Conservation (phyloP, 2,329 filamentous ascomycete genomes). For the Talaromyces sp. region DNA sequence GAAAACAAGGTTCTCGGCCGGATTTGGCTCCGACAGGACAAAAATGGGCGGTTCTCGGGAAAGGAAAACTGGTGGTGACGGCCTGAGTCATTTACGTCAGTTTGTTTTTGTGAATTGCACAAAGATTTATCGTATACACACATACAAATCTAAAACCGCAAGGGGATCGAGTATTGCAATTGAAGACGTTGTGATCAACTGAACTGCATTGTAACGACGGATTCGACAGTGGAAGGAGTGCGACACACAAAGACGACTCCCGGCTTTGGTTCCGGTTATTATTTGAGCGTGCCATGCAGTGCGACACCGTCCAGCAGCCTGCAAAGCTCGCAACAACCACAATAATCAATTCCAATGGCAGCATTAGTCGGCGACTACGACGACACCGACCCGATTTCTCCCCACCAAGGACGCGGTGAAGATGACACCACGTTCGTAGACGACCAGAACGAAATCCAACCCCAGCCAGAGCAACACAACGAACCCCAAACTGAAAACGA, state of each 20-base stretch:
- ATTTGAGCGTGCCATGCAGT: neutral
- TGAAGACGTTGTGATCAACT: neutral
- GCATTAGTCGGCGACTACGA: neutral
- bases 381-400: neutral
- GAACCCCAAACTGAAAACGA: neutral
- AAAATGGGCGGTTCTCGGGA: neutral
- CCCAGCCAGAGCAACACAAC: neutral
- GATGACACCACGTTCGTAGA: neutral
- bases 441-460: neutral
- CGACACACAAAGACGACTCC: neutral
- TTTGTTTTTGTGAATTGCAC: neutral
- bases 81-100: neutral
- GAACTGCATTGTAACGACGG: neutral
- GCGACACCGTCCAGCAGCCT: neutral
- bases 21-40: neutral
- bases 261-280: neutral
- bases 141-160: too few relatives aligned
- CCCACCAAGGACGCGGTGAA: neutral
- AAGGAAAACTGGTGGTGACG: neutral
- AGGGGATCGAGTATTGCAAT: neutral
- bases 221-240: neutral
- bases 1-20: neutral
- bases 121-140: too few relatives aligned
- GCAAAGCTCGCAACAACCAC: too few relatives aligned
- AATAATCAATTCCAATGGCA: constrained; percentile 4